A percentile compares a stretch with the other conserved stretches of the same genome.
Evolutionary conservation across 768 basidiomycete genomes (phyloP).

Genomic region (Neoboletus subvelutipes): DNA sequence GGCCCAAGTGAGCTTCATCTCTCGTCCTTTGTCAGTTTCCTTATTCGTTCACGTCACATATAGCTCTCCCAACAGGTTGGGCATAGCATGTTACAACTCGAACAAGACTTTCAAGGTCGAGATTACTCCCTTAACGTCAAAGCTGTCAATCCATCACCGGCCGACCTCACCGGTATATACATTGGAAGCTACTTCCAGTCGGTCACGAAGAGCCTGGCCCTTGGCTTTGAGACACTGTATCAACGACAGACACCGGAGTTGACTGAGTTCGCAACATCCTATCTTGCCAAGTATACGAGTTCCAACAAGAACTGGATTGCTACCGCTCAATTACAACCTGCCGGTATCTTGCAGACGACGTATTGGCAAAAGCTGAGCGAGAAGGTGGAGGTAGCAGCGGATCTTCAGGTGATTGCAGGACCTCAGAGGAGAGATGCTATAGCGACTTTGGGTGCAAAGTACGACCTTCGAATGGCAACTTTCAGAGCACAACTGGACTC

Average conservation of each 20-base stretch:
- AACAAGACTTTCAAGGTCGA: constrained; percentile 89
- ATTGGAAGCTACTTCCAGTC: constrained; percentile 92
- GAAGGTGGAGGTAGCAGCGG: constrained; percentile 96
- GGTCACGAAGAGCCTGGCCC: constrained; percentile 81
- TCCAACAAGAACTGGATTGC: constrained; percentile 83
- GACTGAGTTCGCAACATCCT: constrained; percentile 70
- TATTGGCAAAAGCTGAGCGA: constrained; percentile 97
- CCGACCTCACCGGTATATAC: constrained; percentile 88
- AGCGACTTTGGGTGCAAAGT: constrained; percentile 94
- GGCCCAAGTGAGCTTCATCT: constrained; percentile 62
- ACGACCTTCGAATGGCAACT: constrained; percentile 89
- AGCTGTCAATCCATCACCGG: constrained; percentile 86
- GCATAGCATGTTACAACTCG: constrained; percentile 89
- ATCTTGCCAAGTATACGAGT: constrained; percentile 77
- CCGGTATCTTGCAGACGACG: constrained; percentile 83
- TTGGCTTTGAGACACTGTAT: constrained; percentile 83
- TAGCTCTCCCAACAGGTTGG: constrained; percentile 76
- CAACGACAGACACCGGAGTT: constrained; percentile 76
- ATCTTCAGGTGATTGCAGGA: constrained; percentile 78
- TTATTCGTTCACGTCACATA: constrained; percentile 14
- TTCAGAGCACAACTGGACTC: constrained; percentile 96
- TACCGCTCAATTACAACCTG: constrained; percentile 83
- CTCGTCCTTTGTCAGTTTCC: background rate
- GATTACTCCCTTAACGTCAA: constrained; percentile 88
- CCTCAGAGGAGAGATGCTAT: constrained; percentile 85